phyloP scores from a whole-genome alignment of 192 early-diverging fungal genomes.

The Funneliformis geosporum region DNA sequence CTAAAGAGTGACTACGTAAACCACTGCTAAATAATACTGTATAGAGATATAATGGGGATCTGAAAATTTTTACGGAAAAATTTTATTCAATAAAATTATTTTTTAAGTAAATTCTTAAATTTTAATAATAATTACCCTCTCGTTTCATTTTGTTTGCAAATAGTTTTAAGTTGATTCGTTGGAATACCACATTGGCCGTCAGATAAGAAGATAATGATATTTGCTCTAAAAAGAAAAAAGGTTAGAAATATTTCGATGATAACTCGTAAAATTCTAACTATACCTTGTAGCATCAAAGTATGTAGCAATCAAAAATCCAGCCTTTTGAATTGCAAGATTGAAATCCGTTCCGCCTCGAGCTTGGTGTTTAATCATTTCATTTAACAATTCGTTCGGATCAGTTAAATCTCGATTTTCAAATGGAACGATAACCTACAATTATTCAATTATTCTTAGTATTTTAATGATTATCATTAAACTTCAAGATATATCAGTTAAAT shows the following conservation, averaged over 20 bases:
- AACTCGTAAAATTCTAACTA: not conserved
- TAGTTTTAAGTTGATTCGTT: not conserved
- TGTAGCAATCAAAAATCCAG: not conserved
- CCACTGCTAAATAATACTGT: constrained; percentile 14
- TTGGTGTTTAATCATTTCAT: constrained; percentile 1
- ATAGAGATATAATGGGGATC: constrained; percentile 25
- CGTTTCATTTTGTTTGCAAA: not conserved
- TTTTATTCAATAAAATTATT: not conserved
- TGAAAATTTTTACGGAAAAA: not conserved
- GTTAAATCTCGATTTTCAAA: constrained; percentile 23
- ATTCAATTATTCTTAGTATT: not conserved
- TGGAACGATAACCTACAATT: not conserved
- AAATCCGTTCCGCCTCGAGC: constrained; percentile 15
- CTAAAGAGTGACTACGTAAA: not conserved
- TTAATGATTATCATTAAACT: not conserved
- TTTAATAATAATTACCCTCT: constrained; percentile 2
- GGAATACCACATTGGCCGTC: constrained; percentile 17
- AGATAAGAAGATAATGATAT: constrained; percentile 35
- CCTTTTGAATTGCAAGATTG: constrained; percentile 16
- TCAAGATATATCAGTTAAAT: not conserved
- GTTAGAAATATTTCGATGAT: not conserved
- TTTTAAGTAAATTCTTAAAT: not conserved
- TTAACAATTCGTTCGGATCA: not conserved
- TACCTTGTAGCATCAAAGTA: constrained; percentile 17
- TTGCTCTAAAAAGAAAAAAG: constrained; percentile 15